Percentiles rank a stretch among this genome's conserved stretches.
phyloP scores from a whole-genome alignment of 768 basidiomycete genomes.

The Sarcodon sp. region DNA sequence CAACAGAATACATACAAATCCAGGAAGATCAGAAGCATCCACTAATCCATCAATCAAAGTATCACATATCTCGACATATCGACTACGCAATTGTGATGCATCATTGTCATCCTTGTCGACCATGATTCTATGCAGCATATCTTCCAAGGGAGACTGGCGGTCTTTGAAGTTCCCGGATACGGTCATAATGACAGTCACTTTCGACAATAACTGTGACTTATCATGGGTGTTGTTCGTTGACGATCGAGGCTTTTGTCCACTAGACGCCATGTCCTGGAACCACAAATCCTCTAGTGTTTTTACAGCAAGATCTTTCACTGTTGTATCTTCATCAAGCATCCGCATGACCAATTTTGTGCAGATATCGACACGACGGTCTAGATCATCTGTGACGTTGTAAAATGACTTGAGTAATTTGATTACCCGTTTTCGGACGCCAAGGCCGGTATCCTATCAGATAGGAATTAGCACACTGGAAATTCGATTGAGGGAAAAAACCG shows the following conservation, averaged over 20 bases:
- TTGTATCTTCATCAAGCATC: constrained; percentile 88
- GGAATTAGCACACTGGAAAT: background rate
- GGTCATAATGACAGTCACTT: constrained; percentile 76
- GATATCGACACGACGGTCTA: constrained; percentile 60
- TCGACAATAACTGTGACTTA: constrained; percentile 43
- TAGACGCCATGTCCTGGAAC: constrained; percentile 37
- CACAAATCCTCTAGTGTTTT: constrained; percentile 88
- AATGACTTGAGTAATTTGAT: constrained; percentile 87
- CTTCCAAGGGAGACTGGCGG: constrained; percentile 73
- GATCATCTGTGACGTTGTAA: constrained; percentile 52
- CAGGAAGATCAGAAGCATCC: constrained; percentile 70
- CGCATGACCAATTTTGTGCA: constrained; percentile 70
- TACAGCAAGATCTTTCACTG: constrained; percentile 85
- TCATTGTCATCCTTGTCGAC: constrained; percentile 51
- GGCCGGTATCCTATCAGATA: constrained; percentile 69
- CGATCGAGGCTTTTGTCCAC: constrained; percentile 24
- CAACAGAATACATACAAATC: constrained; percentile 41
- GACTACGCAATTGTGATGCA: constrained; percentile 38
- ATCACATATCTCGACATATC: constrained; percentile 77
- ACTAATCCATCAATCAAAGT: constrained; percentile 79
- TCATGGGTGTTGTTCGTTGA: constrained; percentile 22
- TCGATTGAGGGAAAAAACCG: background rate
- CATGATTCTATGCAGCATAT: constrained; percentile 75
- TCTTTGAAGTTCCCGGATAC: constrained; percentile 77
- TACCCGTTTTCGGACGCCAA: constrained; percentile 89